A percentile compares a stretch with the other conserved stretches of the same genome.
phyloP scores from a whole-genome alignment of 2,329 filamentous ascomycete genomes.

The Erysiphe pulchra region DNA sequence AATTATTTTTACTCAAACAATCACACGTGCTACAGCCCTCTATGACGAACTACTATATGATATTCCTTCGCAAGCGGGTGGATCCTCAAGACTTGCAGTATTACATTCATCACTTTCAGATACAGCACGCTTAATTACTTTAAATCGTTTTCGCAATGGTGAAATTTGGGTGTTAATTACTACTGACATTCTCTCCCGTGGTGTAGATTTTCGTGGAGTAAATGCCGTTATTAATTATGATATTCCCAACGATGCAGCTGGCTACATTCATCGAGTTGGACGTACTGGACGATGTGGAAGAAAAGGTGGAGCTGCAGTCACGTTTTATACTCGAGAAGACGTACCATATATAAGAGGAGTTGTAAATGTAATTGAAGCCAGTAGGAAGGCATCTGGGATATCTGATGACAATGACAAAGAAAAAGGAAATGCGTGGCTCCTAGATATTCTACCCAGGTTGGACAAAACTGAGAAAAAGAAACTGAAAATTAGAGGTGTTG shows the following conservation, averaged over 20 bases:
- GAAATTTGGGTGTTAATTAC: conserved; percentile 95
- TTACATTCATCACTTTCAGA: conserved; percentile 72
- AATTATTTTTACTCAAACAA: conserved; percentile 88
- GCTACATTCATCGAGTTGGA: conserved; percentile 82
- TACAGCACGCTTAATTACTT: conserved; percentile 47
- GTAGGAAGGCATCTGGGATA: conserved; percentile 43
- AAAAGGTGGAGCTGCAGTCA: conserved; percentile 70
- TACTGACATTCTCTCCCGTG: conserved; percentile 74
- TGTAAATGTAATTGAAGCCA: conserved; percentile 71
- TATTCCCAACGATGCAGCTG: conserved; percentile 69
- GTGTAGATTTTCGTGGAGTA: conserved; percentile 82
- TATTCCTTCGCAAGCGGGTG: conserved; percentile 69
- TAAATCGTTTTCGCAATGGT: conserved; percentile 71
- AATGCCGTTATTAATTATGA: conserved; percentile 97
- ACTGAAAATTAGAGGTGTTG: conserved; percentile 59
- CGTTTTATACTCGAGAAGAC: conserved; percentile 88
- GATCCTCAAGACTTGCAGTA: conserved; percentile 61
- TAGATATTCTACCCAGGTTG: conserved; percentile 64
- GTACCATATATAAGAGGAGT: conserved; percentile 74
- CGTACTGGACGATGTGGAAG: conserved; percentile 74
- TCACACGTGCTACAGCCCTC: conserved; percentile 66
- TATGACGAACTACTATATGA: conserved; percentile 84
- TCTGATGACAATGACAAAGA: conserved; percentile 30
- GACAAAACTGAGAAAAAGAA: conserved; percentile 64
- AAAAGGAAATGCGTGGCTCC: conserved; percentile 45